Evolutionary conservation across 208 protist genomes (phyloP).

Genomic region (Acanthamoeba castellanii): DNA sequence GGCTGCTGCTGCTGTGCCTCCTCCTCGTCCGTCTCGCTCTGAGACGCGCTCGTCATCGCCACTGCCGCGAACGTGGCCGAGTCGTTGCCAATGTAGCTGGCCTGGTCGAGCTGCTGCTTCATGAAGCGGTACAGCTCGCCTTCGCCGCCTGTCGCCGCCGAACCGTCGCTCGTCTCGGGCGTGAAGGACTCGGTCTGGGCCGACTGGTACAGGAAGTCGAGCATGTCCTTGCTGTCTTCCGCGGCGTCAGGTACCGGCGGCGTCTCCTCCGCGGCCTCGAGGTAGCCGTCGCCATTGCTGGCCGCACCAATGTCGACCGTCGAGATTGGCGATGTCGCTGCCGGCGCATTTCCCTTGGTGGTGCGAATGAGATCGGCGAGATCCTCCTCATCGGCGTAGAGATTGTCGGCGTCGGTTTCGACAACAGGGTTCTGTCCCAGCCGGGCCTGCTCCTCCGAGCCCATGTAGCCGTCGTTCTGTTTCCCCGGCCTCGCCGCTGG

Average conservation of each 20-base stretch:
- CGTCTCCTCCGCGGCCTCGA: background rate
- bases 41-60: background rate
- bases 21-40: background rate
- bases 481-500: background rate
- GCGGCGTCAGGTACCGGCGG: no score
- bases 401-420: background rate
- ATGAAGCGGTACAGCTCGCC: slow-evolving; percentile 5
- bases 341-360: background rate
- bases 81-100: background rate
- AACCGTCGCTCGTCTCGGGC: background rate
- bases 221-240: background rate
- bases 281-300: background rate
- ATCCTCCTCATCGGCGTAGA: background rate
- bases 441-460: background rate
- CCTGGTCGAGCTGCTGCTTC: background rate
- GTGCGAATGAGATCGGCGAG: background rate
- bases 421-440: background rate
- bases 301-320: no score
- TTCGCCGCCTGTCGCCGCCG: background rate
- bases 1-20: background rate
- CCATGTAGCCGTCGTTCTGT: background rate
- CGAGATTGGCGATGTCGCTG: background rate
- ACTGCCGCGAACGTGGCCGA: background rate
- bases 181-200: background rate
- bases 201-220: background rate